These are phyloP conservation scores for Erucastrum elatum DNA, from an alignment of 345 rosid genomes.

Conservation along the genomic window DNA sequence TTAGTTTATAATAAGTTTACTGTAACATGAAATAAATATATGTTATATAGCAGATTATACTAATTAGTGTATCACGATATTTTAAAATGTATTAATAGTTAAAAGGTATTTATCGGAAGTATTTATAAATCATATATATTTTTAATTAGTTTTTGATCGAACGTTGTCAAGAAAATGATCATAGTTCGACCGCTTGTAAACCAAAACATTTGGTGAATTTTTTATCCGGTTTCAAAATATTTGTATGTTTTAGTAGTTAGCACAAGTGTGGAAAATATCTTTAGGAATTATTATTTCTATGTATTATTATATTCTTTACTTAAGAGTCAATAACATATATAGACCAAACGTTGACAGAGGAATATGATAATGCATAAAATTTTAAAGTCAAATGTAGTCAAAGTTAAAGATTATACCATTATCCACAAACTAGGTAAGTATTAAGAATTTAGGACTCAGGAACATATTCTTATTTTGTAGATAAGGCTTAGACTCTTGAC, in stretches of 20 bases:
- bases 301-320: background rate
- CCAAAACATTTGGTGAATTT: background rate
- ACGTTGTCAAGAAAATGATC: background rate
- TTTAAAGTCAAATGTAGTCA: too few relatives aligned
- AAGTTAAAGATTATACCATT: background rate
- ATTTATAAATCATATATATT: too few relatives aligned
- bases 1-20: background rate
- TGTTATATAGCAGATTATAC: background rate
- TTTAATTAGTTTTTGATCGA: background rate
- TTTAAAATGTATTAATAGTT: background rate
- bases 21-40: background rate
- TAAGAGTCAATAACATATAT: background rate
- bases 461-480: background rate
- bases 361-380: background rate
- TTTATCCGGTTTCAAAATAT: background rate
- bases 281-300: background rate
- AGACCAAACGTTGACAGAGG: background rate
- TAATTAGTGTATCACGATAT: background rate
- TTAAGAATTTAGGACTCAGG: background rate
- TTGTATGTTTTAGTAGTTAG: background rate
- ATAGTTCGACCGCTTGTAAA: background rate
- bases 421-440: background rate
- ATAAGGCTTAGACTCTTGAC: background rate
- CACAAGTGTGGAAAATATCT: background rate
- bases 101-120: background rate